Evolutionary conservation across 2,329 filamentous ascomycete genomes (phyloP).

Genomic region (Talaromyces piceae): DNA sequence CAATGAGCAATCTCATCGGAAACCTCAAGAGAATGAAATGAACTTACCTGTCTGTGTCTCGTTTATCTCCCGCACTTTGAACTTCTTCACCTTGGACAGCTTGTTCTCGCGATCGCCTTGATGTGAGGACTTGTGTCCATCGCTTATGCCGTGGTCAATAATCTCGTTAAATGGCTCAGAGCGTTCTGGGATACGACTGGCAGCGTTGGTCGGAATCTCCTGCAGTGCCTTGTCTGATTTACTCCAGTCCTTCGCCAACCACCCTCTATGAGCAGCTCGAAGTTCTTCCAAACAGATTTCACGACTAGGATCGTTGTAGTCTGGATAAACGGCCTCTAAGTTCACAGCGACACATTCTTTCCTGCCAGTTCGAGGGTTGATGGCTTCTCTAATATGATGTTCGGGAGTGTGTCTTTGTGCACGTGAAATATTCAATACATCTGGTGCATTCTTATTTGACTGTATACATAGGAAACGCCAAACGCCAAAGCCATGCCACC

Average conservation of each 20-base stretch:
- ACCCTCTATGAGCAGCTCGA: slow-evolving; percentile 67
- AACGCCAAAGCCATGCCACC: slow-evolving; percentile 38
- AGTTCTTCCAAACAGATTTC: slow-evolving; percentile 92
- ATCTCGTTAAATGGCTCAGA: slow-evolving; percentile 4
- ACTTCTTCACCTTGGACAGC: slow-evolving; percentile 52
- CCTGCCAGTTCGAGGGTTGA: slow-evolving; percentile 76
- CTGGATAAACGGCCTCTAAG: slow-evolving; percentile 76
- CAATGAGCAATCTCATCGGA: slow-evolving; percentile 23
- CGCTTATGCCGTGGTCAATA: slow-evolving; percentile 20
- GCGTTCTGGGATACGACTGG: slow-evolving; percentile 14
- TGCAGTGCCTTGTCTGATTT: slow-evolving; percentile 47
- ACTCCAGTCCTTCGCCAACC: slow-evolving; percentile 50
- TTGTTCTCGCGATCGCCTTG: slow-evolving; percentile 23
- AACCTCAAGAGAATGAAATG: background rate
- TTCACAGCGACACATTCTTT: slow-evolving; percentile 83
- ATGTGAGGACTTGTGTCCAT: slow-evolving; percentile 19
- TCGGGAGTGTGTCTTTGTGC: slow-evolving; percentile 50
- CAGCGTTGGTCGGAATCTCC: slow-evolving; percentile 39
- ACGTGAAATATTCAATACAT: slow-evolving; percentile 34
- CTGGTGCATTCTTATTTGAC: slow-evolving; percentile 35
- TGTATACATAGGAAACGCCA: slow-evolving; percentile 48
- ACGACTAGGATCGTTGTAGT: slow-evolving; percentile 59
- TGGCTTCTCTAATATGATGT: slow-evolving; percentile 69
- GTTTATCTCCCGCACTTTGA: slow-evolving; percentile 71
- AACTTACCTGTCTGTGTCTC: slow-evolving; percentile 83